phyloP scores from a whole-genome alignment of 169 alveolate genomes.

The Perkinsus olseni region DNA sequence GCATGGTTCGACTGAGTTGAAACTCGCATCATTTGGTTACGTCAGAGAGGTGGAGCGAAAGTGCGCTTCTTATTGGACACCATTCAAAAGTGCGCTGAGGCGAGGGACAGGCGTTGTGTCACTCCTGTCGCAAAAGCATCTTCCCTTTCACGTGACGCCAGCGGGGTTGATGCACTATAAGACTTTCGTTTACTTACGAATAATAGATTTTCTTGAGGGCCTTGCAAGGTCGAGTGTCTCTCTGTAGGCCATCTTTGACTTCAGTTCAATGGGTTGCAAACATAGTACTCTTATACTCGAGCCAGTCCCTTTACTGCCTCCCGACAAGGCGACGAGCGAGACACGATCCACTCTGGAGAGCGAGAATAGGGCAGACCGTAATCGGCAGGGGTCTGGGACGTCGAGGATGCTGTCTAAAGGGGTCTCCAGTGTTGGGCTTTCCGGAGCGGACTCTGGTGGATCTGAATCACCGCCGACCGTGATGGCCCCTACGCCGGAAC shows the following conservation, averaged over 20 bases:
- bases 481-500: not conserved
- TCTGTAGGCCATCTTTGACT: not conserved
- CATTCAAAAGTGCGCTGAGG: no score
- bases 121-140: no score
- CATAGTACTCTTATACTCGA: not conserved
- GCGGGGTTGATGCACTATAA: no score
- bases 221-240: no score
- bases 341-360: not conserved
- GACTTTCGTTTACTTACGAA: no score
- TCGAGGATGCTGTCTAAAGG: not conserved
- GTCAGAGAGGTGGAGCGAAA: no score
- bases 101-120: no score
- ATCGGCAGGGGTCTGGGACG: not conserved
- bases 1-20: no score
- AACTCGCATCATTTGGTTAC: no score
- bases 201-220: no score
- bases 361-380: not conserved
- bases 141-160: no score
- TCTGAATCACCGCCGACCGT: not conserved
- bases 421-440: not conserved
- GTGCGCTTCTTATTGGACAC: no score
- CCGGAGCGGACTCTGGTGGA: not conserved
- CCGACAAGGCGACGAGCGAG: not conserved
- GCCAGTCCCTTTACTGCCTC: not conserved
- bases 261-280: not conserved